These are phyloP conservation scores for Infundibulicybe gibba DNA, from an alignment of 768 basidiomycete species.

Conservation along the genomic window DNA sequence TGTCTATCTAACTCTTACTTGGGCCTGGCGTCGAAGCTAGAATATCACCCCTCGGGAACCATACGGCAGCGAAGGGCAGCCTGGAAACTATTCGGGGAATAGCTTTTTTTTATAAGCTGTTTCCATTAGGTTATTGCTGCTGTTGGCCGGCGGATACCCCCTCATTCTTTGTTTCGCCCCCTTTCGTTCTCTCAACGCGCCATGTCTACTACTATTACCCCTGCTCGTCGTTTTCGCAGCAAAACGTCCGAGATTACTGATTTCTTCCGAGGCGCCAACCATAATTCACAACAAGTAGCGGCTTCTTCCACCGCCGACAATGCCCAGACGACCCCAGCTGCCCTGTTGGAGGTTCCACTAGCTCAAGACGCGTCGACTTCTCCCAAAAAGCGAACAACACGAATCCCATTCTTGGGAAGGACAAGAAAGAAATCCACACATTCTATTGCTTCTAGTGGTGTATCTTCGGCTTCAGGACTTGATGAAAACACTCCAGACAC, in stretches of 20 bases:
- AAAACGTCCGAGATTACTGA: conserved; percentile 63
- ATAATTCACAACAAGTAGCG: conserved; percentile 10
- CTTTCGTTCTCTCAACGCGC: conserved; percentile 11
- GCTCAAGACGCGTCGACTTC: conserved; percentile 9
- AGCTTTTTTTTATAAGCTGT: conserved; percentile 24
- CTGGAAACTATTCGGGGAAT: conserved; percentile 27
- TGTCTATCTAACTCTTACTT: conserved; percentile 7
- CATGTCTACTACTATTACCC: conserved; percentile 43
- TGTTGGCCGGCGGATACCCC: conserved; percentile 27
- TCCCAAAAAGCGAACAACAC: conserved; percentile 42
- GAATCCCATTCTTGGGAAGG: conserved; percentile 52
- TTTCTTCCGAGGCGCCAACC: conserved; percentile 49
- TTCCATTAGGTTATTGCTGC: conserved; percentile 15
- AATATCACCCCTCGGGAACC: conserved; percentile 16
- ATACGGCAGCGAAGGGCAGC: conserved; percentile 38
- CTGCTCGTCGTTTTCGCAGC: conserved; percentile 45
- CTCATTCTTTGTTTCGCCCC: conserved; percentile 10
- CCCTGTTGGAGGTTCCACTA: conserved; percentile 7
- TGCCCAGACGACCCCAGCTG: not conserved
- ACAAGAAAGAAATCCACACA: conserved; percentile 44
- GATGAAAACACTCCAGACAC: conserved; percentile 30
- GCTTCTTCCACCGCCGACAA: not conserved
- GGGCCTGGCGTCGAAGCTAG: conserved; percentile 13
- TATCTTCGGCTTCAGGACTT: conserved; percentile 20
- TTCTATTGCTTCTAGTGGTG: conserved; percentile 25